These are phyloP conservation scores for Aspergillus sp. DNA, from an alignment of 2,329 filamentous ascomycete genomes.

Conservation along the genomic window DNA sequence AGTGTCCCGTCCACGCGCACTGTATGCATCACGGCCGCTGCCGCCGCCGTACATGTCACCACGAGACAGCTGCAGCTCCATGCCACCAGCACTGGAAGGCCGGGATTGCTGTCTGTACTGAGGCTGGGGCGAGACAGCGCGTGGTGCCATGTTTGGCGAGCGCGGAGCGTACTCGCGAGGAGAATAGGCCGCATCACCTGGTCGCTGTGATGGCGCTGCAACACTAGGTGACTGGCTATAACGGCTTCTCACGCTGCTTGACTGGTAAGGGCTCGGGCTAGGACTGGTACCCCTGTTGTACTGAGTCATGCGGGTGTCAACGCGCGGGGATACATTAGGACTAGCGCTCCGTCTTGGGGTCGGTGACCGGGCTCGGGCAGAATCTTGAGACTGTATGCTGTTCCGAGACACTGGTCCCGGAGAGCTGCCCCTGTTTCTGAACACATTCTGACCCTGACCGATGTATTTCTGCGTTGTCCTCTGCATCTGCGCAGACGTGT, in stretches of 20 bases:
- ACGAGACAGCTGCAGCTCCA: constrained; percentile 63
- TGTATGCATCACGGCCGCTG: constrained; percentile 24
- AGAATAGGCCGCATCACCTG: constrained; percentile 37
- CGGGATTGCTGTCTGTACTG: constrained; percentile 45
- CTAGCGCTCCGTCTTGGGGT: constrained; percentile 51
- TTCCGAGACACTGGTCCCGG: constrained; percentile 56
- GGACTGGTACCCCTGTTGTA: constrained; percentile 38
- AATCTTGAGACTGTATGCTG: constrained; percentile 39
- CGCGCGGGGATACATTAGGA: constrained; percentile 24
- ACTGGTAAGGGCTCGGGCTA: constrained; percentile 40
- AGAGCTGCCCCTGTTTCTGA: constrained; percentile 41
- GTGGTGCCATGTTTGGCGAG: constrained; percentile 33
- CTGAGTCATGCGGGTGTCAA: constrained; percentile 33
- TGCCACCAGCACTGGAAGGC: constrained; percentile 46
- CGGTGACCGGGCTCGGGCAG: constrained; percentile 55
- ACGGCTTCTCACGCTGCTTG: constrained; percentile 35
- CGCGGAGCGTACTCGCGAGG: constrained; percentile 36
- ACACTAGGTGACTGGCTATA: constrained; percentile 32
- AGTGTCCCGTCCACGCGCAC: constrained; percentile 34
- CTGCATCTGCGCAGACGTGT: constrained; percentile 92
- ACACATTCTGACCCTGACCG: constrained; percentile 74
- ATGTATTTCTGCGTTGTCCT: constrained; percentile 86
- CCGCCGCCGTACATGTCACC: constrained; percentile 54
- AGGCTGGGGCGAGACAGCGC: constrained; percentile 48
- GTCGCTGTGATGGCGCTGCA: constrained; percentile 24